phyloP scores from a whole-genome alignment of 148 eudicot species.

The Pharnaceum exiguum region DNA sequence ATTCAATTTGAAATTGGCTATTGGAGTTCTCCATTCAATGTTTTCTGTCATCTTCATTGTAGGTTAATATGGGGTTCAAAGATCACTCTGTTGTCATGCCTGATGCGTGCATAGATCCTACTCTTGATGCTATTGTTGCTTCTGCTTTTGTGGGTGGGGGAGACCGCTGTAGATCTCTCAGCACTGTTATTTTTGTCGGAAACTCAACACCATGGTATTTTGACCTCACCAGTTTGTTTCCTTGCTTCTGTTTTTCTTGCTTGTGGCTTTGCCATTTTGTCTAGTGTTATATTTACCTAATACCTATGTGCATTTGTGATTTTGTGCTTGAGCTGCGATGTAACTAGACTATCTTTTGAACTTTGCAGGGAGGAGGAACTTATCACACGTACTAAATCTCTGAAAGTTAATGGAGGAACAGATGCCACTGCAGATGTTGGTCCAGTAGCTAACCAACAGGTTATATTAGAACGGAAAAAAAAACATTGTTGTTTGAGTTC shows the following conservation, averaged over 20 bases:
- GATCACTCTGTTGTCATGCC: constrained; percentile 74
- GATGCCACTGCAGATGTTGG: constrained; percentile 76
- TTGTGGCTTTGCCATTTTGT: not conserved
- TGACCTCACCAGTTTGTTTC: not conserved
- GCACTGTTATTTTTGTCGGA: constrained; percentile 71
- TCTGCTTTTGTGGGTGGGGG: constrained; percentile 77
- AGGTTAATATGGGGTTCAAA: constrained; percentile 63
- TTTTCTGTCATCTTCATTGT: constrained; percentile 3
- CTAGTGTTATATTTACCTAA: not conserved
- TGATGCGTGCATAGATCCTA: constrained; percentile 59
- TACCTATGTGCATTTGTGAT: not conserved
- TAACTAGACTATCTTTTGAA: constrained; percentile 4
- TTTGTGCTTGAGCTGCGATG: constrained; percentile 9
- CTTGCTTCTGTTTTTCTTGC: not conserved
- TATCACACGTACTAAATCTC: constrained; percentile 64
- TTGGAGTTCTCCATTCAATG: not conserved
- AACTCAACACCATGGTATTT: constrained; percentile 53
- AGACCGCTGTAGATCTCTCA: constrained; percentile 52
- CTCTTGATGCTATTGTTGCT: constrained; percentile 60
- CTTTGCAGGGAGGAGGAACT: constrained; percentile 64
- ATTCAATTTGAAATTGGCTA: not conserved
- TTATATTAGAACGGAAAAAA: constrained; percentile 9
- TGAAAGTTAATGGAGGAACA: constrained; percentile 62
- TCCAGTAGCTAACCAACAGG: constrained; percentile 70
- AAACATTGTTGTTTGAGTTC: not conserved